Conservation (phyloP, 495 filamentous ascomycete genomes). For the Penicillium riverlandense region DNA sequence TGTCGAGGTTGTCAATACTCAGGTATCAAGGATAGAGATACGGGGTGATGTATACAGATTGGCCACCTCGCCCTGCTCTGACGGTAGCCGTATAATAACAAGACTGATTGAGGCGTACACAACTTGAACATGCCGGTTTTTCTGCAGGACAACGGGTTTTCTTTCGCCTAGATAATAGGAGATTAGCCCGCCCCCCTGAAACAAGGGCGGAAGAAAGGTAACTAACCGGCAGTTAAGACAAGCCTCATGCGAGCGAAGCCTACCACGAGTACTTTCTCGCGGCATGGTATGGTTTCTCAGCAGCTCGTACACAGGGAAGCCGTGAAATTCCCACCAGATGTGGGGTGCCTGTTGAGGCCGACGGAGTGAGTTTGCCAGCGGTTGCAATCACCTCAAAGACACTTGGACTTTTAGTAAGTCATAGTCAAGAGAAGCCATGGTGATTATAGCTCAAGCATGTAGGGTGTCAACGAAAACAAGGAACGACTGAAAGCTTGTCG, state of each 20-base stretch:
- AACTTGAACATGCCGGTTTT: conserved; percentile 39
- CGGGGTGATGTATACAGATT: conserved; percentile 20
- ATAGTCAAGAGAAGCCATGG: no score
- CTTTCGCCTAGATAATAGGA: conserved; percentile 28
- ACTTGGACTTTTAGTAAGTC: no score
- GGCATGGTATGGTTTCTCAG: conserved; percentile 18
- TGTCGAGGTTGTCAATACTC: conserved; percentile 16
- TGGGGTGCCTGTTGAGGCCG: not conserved
- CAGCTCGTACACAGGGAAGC: no score
- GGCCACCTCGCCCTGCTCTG: conserved; percentile 20
- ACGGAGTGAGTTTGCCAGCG: no score
- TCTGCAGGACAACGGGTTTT: conserved; percentile 43
- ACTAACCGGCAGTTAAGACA: conserved; percentile 38
- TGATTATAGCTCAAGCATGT: no score
- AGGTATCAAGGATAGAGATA: not conserved
- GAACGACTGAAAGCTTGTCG: no score
- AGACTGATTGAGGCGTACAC: conserved; percentile 33
- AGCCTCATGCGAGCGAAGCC: conserved; percentile 39
- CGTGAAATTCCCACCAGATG: no score
- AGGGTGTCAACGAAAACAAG: no score
- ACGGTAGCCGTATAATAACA: conserved; percentile 31
- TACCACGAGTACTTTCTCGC: conserved; percentile 28
- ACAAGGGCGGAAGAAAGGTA: not conserved
- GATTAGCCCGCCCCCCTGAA: not conserved
- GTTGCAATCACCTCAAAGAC: no score